These are phyloP conservation scores for Cystobasidiaceae sp. DNA, from an alignment of 1,284 basidiomycete species.

Conservation along the genomic window DNA sequence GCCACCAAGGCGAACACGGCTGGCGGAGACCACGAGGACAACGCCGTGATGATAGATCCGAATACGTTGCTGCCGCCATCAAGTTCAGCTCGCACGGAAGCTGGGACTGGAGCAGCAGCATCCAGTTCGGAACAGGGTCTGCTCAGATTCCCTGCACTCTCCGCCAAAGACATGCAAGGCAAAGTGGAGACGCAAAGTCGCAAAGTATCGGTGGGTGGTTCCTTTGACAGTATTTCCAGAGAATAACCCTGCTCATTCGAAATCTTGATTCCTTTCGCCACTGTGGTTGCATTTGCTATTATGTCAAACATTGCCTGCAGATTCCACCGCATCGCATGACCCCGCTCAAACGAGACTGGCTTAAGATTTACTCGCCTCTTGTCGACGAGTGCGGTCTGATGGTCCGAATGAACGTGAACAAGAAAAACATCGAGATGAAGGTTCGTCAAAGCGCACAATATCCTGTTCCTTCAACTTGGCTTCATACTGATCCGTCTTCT, in stretches of 20 bases:
- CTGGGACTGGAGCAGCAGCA: neutral
- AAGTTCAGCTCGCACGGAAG: slow-evolving; percentile 14
- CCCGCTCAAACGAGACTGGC: slow-evolving; percentile 94
- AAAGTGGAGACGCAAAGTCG: slow-evolving; percentile 26
- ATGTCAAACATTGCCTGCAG: neutral
- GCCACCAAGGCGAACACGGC: neutral
- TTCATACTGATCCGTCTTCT: neutral
- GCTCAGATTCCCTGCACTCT: slow-evolving; percentile 22
- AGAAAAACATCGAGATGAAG: slow-evolving; percentile 83
- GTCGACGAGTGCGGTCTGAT: slow-evolving; percentile 91
- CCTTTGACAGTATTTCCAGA: neutral
- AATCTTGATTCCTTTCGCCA: neutral
- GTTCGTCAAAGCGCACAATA: slow-evolving; percentile 57
- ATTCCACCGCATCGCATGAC: slow-evolving; percentile 97
- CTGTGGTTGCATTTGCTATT: too few relatives aligned
- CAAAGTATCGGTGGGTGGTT: slow-evolving; percentile 17
- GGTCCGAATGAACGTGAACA: slow-evolving; percentile 90
- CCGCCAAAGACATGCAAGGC: slow-evolving; percentile 27
- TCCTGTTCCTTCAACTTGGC: neutral
- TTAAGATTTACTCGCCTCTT: slow-evolving; percentile 91
- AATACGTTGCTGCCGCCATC: slow-evolving; percentile 34
- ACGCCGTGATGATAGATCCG: slow-evolving; percentile 41
- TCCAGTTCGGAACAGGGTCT: slow-evolving; percentile 12
- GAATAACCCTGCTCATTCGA: neutral
- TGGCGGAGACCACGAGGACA: slow-evolving; percentile 38